Evolutionary conservation across 1,139 yeast genomes (phyloP).

Genomic region (Hyphopichia burtonii): DNA sequence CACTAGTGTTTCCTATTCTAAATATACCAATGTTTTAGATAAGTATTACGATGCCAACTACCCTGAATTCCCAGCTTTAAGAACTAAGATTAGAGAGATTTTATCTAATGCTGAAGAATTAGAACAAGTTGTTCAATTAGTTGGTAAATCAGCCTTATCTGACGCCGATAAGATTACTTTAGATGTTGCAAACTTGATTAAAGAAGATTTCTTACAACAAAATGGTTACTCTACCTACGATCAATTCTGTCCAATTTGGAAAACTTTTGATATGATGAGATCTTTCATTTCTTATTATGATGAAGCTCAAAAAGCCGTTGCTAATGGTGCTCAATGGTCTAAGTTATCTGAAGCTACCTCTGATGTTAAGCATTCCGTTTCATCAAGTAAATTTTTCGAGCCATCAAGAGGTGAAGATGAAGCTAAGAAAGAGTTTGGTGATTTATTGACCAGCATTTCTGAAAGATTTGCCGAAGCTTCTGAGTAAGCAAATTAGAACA

Average conservation of each 20-base stretch:
- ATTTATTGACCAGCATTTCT: constrained; percentile 69
- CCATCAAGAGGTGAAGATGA: constrained; percentile 88
- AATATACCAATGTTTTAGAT: constrained; percentile 84
- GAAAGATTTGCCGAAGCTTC: constrained; percentile 95
- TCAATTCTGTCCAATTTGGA: constrained; percentile 99
- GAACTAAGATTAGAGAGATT: constrained; percentile 91
- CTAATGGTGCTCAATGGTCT: constrained; percentile 94
- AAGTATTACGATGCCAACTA: constrained; percentile 82
- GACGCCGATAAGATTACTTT: constrained; percentile 95
- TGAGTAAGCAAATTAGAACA: constrained; percentile 49
- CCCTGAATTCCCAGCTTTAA: constrained; percentile 87
- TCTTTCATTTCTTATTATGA: constrained; percentile 87
- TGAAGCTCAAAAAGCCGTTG: constrained; percentile 95
- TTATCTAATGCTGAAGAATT: constrained; percentile 95
- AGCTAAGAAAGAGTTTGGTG: constrained; percentile 72
- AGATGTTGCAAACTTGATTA: constrained; percentile 87
- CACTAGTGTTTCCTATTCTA: constrained; percentile 93
- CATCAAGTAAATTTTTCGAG: constrained; percentile 93
- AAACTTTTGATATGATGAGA: constrained; percentile 97
- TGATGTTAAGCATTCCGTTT: constrained; percentile 89
- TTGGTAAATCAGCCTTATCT: constrained; percentile 95
- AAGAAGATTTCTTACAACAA: constrained; percentile 98
- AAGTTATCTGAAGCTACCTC: constrained; percentile 84
- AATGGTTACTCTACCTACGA: constrained; percentile 98
- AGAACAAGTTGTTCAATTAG: constrained; percentile 98